Evolutionary conservation across 2,329 filamentous ascomycete genomes (phyloP), one percentile per base, ranked within the genome.

Genomic region (Cercospora brassicicola): DNA sequence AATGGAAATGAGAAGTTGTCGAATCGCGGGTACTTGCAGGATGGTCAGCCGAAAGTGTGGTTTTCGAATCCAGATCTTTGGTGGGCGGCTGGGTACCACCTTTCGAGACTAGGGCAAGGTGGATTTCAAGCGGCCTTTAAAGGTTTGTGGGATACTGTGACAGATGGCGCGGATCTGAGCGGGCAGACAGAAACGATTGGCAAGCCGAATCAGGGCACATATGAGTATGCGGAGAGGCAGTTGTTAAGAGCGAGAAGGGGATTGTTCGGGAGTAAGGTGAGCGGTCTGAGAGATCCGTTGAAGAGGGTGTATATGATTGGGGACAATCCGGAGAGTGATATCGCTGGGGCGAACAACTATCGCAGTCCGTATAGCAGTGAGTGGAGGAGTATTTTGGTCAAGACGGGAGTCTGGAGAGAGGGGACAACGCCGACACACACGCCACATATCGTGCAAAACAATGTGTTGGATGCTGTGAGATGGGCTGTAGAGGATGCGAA

Each of bases 251-350:
- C 91, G 77, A 84, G 90, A 20, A 79, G 83, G 23, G 76, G 80
- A 15, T 68, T 87, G 26, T 81, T 88, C 59, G 59, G 59, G 13
- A 42, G 31, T 18, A 74, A 70, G 69, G 77, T 75, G 18, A 71
- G 66, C 45, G 76, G 76, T 1, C 56, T 77, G 57, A 70, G 71
- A 64, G 72, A 68, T 20, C 84, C 85, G n/a, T 79, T 97, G 65
- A 84, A 85, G 74, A 87, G 85, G 53, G 93, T 98, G 10, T 98
- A 96, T 80, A 98, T 98, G 94, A 87, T 98, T 51, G 95, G 95
- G 0, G 83, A 85, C 66, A 85, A 84, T 67, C 83, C 83, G 4
- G 92, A 92, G 76, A 95, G 91, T 73, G 95, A 99, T 78, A 97
- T 99, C 72, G 84, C 88, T 4, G 95, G 95, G 5, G 94, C 92